Evolutionary conservation across 78 protist genomes (phyloP), one percentile per base, ranked within the genome.

Genomic region (Dictyostelium brefeldianum): DNA sequence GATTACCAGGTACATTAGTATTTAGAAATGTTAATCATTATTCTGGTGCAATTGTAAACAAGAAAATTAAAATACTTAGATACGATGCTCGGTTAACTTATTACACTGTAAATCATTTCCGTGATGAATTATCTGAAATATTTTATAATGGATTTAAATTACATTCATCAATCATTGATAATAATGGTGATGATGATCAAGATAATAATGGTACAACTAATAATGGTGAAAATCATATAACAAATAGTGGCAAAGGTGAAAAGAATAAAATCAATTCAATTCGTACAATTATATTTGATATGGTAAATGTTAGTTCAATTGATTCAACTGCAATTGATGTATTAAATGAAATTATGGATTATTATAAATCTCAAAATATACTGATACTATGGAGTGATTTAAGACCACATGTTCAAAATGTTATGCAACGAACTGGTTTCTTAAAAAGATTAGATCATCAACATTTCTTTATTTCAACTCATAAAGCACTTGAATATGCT

Each of bases 281-380:
- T 31, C 75, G 31, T 67, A 67, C 75, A 1, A 64, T 84, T 0
- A 73, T 84, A 4, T 17, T 84, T 14, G 93, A 87, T 77, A 65
- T 80, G 57, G 84, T 87, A 2, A 87, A 87, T 77, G 78, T 87
- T 10, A 77, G 93, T 47, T 70, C 84, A 41, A 87, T 87, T 5
- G 93, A 87, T 25, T 78, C 85, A 4, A 87, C 93, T 25, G 83
- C 93, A 5, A 77, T 87, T 8, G 93, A 87, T 87, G 93, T 87
- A 20, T 31, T 87, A 51, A 77, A 56, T 20, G 93, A 87, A n/a
- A 77, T 87, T 50, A 6, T 87, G 11, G 93, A 87, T 65, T 27
- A 43, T 43, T 87, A 77, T 29, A 43, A 87, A 65, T 10, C 67
- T 14, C 67, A 29, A 36, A 36, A 80, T 25, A 67, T 87, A 18